Percentiles rank a stretch among this genome's conserved stretches.
These are phyloP conservation scores for Fusarium sp. DNA, from an alignment of 2,329 filamentous ascomycete genomes.

Conservation along the genomic window DNA sequence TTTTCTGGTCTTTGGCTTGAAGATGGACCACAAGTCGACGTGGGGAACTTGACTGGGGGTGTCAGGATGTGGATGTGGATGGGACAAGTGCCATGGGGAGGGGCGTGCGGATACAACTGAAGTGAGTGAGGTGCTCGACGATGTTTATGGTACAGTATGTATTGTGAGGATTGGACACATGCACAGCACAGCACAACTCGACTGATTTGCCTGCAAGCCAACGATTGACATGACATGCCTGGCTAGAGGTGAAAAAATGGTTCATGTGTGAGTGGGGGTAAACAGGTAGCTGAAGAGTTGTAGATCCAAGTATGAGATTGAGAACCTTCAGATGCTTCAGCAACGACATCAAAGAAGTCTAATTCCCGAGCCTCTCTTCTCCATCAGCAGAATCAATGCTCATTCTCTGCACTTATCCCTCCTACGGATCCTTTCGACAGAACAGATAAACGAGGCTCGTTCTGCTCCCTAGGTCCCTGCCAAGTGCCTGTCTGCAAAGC, in stretches of 20 bases:
- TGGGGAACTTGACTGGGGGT: conserved; percentile 37
- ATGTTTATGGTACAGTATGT: conserved; percentile 15
- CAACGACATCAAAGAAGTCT: background rate
- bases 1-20: conserved; percentile 27
- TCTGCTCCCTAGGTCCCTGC: conserved; percentile 14
- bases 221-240: conserved; percentile 20
- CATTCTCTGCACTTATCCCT: conserved; percentile 8
- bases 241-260: conserved; percentile 12
- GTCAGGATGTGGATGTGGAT: conserved; percentile 20
- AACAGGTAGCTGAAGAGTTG: conserved; percentile 10
- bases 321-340: background rate
- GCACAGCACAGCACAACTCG: conserved; percentile 31
- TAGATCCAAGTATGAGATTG: conserved; percentile 9
- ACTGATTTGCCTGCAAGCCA: conserved; percentile 24
- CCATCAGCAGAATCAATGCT: background rate
- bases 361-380: background rate
- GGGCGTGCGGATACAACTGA: conserved; percentile 32
- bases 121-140: background rate
- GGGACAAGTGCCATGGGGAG: conserved; percentile 27
- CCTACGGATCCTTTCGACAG: conserved; percentile 1
- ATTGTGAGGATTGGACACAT: conserved; percentile 18
- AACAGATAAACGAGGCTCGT: conserved; percentile 10
- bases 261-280: conserved; percentile 29
- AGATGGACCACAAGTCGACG: conserved; percentile 34
- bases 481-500: conserved; percentile 19